These are phyloP conservation scores for Monosporascus sp. DNA, from an alignment of 2,329 filamentous ascomycete species.

Conservation along the genomic window DNA sequence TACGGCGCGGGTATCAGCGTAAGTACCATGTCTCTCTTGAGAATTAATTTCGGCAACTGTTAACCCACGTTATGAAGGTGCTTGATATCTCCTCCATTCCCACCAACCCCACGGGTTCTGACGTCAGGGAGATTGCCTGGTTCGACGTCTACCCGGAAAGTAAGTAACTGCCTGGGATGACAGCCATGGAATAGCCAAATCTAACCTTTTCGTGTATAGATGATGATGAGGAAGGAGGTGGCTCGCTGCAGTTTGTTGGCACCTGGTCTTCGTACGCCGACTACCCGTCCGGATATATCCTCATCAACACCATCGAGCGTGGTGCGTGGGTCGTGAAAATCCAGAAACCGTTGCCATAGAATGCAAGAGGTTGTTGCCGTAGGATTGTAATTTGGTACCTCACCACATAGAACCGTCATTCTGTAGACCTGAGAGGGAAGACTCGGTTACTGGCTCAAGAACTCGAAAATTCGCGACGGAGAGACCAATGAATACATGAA, in stretches of 20 bases:
- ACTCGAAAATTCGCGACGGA: no score
- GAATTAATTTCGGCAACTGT: no score
- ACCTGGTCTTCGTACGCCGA: constrained; percentile 40
- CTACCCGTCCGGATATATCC: constrained; percentile 37
- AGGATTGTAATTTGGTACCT: no score
- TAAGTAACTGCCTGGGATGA: no score
- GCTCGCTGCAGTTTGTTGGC: constrained; percentile 28
- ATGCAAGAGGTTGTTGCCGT: no score
- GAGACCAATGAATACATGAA: no score
- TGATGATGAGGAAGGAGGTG: constrained; percentile 31
- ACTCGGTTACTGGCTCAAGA: no score
- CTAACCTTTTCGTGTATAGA: constrained; percentile 16
- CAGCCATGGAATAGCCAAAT: no score
- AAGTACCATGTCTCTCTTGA: background rate
- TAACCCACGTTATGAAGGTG: background rate
- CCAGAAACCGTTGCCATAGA: no score
- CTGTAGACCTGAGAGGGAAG: no score
- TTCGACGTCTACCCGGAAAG: constrained; percentile 41
- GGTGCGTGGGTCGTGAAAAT: constrained; percentile 38
- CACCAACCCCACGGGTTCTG: constrained; percentile 21
- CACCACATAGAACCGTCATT: no score
- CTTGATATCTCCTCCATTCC: constrained; percentile 23
- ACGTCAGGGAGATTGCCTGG: constrained; percentile 33
- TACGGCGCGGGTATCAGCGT: constrained; percentile 34
- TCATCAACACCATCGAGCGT: constrained; percentile 43